Evolutionary conservation across 208 protist genomes (phyloP).

Genomic region (Tritrichomonas musculus): DNA sequence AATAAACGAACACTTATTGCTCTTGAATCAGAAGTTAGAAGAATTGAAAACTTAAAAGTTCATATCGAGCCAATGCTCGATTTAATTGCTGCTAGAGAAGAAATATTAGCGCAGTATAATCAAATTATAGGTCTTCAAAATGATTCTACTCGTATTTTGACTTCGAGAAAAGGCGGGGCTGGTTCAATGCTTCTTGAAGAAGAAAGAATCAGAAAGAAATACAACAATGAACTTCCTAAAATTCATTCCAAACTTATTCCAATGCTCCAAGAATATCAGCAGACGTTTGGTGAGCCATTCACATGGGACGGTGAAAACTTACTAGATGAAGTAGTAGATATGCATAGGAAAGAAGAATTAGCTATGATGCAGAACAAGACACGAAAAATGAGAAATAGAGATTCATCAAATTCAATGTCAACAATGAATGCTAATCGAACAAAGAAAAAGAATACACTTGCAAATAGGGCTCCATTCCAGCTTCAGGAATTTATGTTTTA

Average conservation of each 20-base stretch:
- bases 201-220: background rate
- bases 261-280: background rate
- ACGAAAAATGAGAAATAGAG: too few species aligned
- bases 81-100: background rate
- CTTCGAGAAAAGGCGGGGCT: background rate
- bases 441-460: too few species aligned
- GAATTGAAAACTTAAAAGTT: slow-evolving; percentile 1
- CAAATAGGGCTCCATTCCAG: too few species aligned
- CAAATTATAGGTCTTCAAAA: background rate
- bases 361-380: too few species aligned
- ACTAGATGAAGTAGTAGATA: background rate
- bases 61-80: background rate
- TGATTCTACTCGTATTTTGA: background rate
- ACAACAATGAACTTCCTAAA: background rate
- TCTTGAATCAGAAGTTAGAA: background rate
- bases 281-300: slow-evolving; percentile 16
- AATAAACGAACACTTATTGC: slow-evolving; percentile 26
- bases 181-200: background rate
- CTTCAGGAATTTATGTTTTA: too few species aligned
- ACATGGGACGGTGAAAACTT: background rate
- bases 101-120: background rate
- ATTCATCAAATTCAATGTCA: too few species aligned
- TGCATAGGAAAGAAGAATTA: background rate
- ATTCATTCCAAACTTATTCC: background rate
- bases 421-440: too few species aligned